phyloP scores from a whole-genome alignment of 108 stramenopile genomes.

The Skeletonema menzelii region DNA sequence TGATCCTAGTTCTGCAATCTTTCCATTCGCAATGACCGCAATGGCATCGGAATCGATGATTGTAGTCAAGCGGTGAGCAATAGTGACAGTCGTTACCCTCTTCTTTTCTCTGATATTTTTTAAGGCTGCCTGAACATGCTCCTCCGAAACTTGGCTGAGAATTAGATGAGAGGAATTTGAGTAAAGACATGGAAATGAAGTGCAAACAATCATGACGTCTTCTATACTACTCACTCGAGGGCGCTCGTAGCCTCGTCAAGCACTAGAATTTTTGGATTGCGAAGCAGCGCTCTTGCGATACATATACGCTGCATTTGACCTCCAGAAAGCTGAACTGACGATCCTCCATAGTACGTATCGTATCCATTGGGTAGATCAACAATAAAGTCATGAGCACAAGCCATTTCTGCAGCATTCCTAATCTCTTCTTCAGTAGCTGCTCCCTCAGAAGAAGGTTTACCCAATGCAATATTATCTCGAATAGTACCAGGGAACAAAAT shows the following conservation, averaged over 20 bases:
- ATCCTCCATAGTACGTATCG: conserved; percentile 86
- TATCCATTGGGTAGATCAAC: conserved; percentile 68
- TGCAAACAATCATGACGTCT: no score
- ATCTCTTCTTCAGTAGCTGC: conserved; percentile 74
- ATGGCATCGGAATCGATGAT: conserved; percentile 92
- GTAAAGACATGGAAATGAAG: no score
- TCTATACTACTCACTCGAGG: no score
- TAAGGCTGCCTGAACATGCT: conserved; percentile 85
- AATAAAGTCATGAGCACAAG: conserved; percentile 93
- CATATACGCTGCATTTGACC: conserved; percentile 97
- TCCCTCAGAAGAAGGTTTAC: conserved; percentile 61
- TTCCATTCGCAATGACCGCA: conserved; percentile 81
- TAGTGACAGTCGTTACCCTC: conserved; percentile 81
- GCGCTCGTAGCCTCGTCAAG: conserved; percentile 63
- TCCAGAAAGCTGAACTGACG: conserved; percentile 80
- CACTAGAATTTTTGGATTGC: conserved; percentile 75
- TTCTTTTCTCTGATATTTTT: conserved; percentile 64
- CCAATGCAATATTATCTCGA: conserved; percentile 90
- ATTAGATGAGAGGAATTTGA: no score
- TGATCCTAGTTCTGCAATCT: conserved; percentile 87
- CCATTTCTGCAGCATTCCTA: conserved; percentile 79
- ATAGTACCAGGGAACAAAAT: conserved; percentile 89
- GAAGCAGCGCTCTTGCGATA: conserved; percentile 84
- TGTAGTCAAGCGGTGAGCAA: conserved; percentile 95
- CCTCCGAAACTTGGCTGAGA: conserved; percentile 81